Evolutionary conservation across 129 eudicot genomes (phyloP), one percentile per base, ranked within the genome.

Genomic region (Scalesia atractyloides): DNA sequence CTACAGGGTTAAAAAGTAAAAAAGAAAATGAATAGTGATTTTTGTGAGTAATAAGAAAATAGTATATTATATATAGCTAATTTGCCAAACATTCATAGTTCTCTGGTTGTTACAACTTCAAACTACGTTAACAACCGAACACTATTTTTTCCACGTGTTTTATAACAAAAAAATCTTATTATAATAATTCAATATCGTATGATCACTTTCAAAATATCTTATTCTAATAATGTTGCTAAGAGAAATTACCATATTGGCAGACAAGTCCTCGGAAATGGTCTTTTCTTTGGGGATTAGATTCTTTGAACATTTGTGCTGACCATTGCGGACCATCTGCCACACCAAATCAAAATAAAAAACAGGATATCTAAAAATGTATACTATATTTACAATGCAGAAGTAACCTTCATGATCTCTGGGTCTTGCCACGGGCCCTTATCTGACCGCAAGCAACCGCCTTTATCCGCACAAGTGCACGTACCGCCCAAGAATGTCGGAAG

Each of bases 371-470:
- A 36, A 60, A 2, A 9, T 57, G 47, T 53, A 48, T 52, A 37
- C 0, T 30, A 50, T 69, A 70, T 69, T 37, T n/a, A 19, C 44
- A 46, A 15, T 39, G 48, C 39, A 16, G 20, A 77, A 76, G 51
- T 66, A 30, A 30, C 98, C 93, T 90, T 94, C 86, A 94, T 87
- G 37, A 90, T 94, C 16, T 90, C 98, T 12, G 88, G 84, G 64
- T 94, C 98, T 77, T 86, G 89, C 98, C 98, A 94, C 20, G 98
- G 97, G 68, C 98, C 98, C 79, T 90, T 94, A 64, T 94, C 98
- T 24, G 98, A 87, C 73, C 72, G 80, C 97, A 90, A 76, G 66
- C 98, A 94, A 2, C 98, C 98, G 34, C 97, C 98, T 78, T 87
- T 87, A 70, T 90, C 97, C 5, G 87, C 96, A 78, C 98, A 87